Evolutionary conservation across 2,329 filamentous ascomycete species (phyloP), one percentile per base, ranked within the genome.

Genomic region (Hirsutella thompsonii): DNA sequence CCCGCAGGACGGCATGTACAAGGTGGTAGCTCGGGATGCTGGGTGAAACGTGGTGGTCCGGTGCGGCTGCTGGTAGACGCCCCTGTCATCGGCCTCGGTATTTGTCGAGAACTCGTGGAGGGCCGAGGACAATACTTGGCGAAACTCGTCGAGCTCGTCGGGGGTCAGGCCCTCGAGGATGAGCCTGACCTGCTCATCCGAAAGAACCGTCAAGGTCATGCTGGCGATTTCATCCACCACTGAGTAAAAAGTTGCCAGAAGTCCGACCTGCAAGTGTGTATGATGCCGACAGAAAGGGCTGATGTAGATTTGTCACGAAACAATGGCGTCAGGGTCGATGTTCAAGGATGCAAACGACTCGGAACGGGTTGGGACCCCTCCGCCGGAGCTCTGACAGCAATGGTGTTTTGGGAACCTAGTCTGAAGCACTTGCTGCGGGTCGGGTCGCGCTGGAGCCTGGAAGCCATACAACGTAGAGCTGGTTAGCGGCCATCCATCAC

Each of bases 1-100:
- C 44, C 77, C 77, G 20, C 71, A 76, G 2, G 81, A 81, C 0
- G 83, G 83, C 79, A 87, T 86, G 55, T 86, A 87, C 19, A 87
- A 61, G 2, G 79, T 84, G 16, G 75, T 80, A 23, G 69, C 65
- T 33, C 68, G 68, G 14, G 69, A 72, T 0, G 55, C 57, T 2
- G 60, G 54, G 20, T 70, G 71, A 33, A 67, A 55, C 8, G 76
- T 64, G 0, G 66, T 59, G 9, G 67, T 67, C 26, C 74, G 66
- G 42, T 68, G 63, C 5, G 76, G 77, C 49, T 80, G 74, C 47
- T 79, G 68, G 42, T 72, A 66, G 3, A 69, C 52, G 29, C 60
- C 63, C 30, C 59, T 57, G 28, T 63, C 56, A 20, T 62, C 55
- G 14, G 57, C 54, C 42, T 71, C 67, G 0, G 68, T 66, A 37